Conservation (phyloP, 2,329 filamentous ascomycete species). For the Zasmidium citrigriseum region DNA sequence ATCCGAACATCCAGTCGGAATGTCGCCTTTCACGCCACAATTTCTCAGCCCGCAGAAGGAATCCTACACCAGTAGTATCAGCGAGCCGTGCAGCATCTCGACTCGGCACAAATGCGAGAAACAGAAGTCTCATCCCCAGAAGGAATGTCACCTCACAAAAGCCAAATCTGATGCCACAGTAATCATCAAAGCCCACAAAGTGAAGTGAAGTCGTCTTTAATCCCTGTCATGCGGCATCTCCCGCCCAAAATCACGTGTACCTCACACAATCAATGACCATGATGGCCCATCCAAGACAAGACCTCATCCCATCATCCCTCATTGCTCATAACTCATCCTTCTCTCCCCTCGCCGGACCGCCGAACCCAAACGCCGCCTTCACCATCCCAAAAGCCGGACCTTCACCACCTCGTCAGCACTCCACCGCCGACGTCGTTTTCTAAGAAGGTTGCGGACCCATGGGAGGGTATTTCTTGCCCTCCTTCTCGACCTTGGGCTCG, state of each 20-base stretch:
- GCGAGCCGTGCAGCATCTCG: no score
- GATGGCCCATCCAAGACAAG: constrained; percentile 5
- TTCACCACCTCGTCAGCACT: constrained; percentile 16
- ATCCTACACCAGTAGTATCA: no score
- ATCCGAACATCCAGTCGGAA: no score
- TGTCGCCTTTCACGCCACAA: no score
- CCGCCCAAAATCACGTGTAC: constrained; percentile 4
- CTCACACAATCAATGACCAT: constrained; percentile 6
- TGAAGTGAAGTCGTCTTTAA: not conserved
- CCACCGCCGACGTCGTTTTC: not conserved
- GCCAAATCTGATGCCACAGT: no score
- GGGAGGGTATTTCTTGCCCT: constrained; percentile 65
- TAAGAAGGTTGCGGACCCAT: constrained; percentile 46
- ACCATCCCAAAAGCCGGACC: constrained; percentile 30
- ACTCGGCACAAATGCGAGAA: no score
- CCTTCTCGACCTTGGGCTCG: constrained; percentile 61
- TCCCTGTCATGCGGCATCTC: not conserved
- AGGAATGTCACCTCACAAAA: no score
- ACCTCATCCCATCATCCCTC: not conserved
- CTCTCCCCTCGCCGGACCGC: constrained; percentile 22
- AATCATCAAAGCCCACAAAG: no score
- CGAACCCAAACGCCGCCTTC: constrained; percentile 33
- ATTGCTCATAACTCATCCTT: constrained; percentile 24
- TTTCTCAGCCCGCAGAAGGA: no score
- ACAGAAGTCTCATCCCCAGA: no score